Evolutionary conservation across 331 rosid genomes (phyloP).

Genomic region (Quercus lobata): DNA sequence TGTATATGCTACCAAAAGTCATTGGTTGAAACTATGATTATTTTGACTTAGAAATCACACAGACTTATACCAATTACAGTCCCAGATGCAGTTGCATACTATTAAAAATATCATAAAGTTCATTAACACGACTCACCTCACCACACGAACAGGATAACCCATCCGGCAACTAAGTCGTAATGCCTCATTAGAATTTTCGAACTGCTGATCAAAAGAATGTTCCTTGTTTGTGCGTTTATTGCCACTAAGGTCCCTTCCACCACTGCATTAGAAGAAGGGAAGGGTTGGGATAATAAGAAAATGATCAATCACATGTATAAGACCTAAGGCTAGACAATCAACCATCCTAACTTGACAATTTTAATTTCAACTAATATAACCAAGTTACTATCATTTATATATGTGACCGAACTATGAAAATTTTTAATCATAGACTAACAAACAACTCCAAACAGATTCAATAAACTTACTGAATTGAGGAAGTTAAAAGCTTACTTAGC

Average conservation of each 20-base stretch:
- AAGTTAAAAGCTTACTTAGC: background rate
- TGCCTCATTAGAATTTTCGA: constrained; percentile 58
- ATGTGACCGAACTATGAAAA: background rate
- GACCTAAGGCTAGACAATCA: too few species aligned
- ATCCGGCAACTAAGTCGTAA: constrained; percentile 53
- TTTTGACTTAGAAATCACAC: background rate
- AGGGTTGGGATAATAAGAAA: background rate
- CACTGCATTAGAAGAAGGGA: constrained; percentile 32
- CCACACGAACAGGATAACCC: constrained; percentile 85
- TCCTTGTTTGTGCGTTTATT: constrained; percentile 55
- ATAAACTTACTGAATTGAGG: background rate
- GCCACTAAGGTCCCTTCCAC: constrained; percentile 74
- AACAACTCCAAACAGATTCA: background rate
- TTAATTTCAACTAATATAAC: background rate
- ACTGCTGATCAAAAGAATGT: constrained; percentile 68
- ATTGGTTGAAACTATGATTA: background rate
- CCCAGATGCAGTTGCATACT: background rate
- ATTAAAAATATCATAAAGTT: background rate
- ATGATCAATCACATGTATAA: background rate
- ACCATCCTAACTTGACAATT: too few species aligned
- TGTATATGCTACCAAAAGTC: background rate
- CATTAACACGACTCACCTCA: constrained; percentile 39
- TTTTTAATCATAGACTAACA: background rate
- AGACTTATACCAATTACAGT: background rate
- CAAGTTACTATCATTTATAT: background rate